Evolutionary conservation across 306 rosid species (phyloP), one percentile per base, ranked within the genome.

Genomic region (Pyrus communis): DNA sequence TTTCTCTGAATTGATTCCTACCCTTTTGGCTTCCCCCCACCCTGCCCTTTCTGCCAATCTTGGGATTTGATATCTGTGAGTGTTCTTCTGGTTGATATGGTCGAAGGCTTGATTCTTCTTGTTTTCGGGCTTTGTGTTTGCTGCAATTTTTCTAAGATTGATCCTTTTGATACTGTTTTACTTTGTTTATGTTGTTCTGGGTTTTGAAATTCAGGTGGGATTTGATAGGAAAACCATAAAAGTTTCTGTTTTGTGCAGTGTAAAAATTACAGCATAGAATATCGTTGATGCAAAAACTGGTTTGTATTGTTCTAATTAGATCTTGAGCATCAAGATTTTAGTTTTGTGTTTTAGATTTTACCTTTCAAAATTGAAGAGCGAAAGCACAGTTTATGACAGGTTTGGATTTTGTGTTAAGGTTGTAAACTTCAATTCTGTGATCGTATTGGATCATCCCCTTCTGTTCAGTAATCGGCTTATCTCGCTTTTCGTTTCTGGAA

Each of bases 41-140:
- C 58, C 69, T 61, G 21, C 40, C 43, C 55, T 35, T 21, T 18
- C 64, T 76, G 49, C 83, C 78, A 85, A 74, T 69, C 84, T 82
- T 73, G 13, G 79, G 30, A 51, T 77, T 14, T 74, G 10, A 61
- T 38, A 60, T 4, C 21, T 2, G 9, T 52, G 17, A 67, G 35
- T 12, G 21, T 31, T 63, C 21, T 51, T 51, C 55, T 40, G 57
- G 13, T n/a, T 52, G 5, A 11, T 2, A 15, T 25, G 31, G 14
- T 22, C 54, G 23, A 35, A n/a, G 23, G 9, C 35, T 22, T 65
- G 62, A 42, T 8, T 43, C 70, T 51, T 71, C 22, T 17, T 14
- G 19, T 54, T 81, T 22, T 46, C 61, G 30, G 71, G 7, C 62
- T 40, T 69, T 60, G 9, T 43, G 28, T 30, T 67, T 66, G 58